These are phyloP conservation scores for Miamiensis avidus DNA, from an alignment of 169 alveolate species.

Conservation along the genomic window DNA sequence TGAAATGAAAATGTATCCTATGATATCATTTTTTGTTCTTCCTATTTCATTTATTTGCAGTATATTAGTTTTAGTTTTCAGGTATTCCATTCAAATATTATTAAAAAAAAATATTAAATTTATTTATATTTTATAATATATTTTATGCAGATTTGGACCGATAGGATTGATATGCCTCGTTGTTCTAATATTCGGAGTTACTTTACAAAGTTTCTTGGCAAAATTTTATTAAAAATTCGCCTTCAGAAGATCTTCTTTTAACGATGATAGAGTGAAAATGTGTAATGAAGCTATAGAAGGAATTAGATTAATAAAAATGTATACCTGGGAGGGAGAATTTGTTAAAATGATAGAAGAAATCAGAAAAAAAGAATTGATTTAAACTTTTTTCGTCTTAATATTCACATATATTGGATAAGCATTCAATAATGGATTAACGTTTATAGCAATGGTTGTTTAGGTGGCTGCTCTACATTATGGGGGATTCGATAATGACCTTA, in stretches of 20 bases:
- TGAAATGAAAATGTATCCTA: conserved; percentile 6
- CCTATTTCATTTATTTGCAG: not conserved
- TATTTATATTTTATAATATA: conserved; percentile 22
- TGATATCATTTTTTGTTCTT: not conserved
- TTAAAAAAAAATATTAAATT: not conserved
- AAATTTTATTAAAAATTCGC: not conserved
- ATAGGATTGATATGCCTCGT: conserved; percentile 14
- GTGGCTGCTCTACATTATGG: not conserved
- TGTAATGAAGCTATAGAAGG: conserved; percentile 63
- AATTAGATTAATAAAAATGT: conserved; percentile 63
- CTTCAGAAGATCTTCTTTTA: not conserved
- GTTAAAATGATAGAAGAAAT: conserved; percentile 37
- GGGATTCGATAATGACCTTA: not conserved
- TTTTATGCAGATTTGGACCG: conserved; percentile 10
- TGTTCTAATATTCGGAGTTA: conserved; percentile 7
- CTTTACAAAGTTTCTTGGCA: not conserved
- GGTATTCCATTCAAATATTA: not conserved
- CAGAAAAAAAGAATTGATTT: conserved; percentile 50
- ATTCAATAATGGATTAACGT: not conserved
- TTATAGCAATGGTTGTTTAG: not conserved
- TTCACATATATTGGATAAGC: not conserved
- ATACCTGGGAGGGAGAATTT: conserved; percentile 70
- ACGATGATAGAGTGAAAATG: conserved; percentile 64
- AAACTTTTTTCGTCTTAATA: too few relatives aligned
- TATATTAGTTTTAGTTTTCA: not conserved